Percentiles rank a stretch among this genome's conserved stretches.
Conservation (phyloP, 176 grass and related monocot genomes). For the Rhynchospora pubera region DNA sequence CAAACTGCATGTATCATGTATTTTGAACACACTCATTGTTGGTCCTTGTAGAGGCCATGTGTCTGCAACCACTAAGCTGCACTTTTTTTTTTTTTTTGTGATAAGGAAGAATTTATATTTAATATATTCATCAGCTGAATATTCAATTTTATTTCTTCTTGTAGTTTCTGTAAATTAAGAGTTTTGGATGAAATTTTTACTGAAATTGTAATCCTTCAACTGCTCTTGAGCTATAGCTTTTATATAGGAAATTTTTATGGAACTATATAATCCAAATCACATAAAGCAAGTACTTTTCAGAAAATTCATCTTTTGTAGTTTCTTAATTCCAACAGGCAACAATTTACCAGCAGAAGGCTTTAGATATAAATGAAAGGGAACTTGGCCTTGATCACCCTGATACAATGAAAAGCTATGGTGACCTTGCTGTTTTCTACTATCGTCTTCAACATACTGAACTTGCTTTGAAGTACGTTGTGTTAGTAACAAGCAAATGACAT, state of each 20-base stretch:
- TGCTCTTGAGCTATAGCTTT: neutral
- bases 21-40: no score
- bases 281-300: neutral
- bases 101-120: neutral
- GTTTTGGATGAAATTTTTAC: neutral
- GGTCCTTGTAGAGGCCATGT: no score
- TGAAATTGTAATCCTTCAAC: neutral
- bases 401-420: slow-evolving; percentile 99
- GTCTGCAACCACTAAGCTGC: neutral
- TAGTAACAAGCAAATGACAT: neutral
- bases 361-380: slow-evolving; percentile 99
- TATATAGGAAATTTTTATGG: neutral
- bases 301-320: slow-evolving; percentile 16
- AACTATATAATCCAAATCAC: neutral
- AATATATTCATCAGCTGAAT: neutral
- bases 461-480: slow-evolving; percentile 69
- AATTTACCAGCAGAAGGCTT: slow-evolving; percentile 97
- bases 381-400: slow-evolving; percentile 99
- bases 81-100: neutral
- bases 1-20: neutral
- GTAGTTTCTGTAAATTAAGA: neutral
- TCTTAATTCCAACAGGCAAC: slow-evolving; percentile 62
- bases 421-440: slow-evolving; percentile 99
- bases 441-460: slow-evolving; percentile 98
- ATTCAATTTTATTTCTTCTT: neutral